Conservation (phyloP, 2,329 filamentous ascomycete genomes). For the Fusarium chaquense region DNA sequence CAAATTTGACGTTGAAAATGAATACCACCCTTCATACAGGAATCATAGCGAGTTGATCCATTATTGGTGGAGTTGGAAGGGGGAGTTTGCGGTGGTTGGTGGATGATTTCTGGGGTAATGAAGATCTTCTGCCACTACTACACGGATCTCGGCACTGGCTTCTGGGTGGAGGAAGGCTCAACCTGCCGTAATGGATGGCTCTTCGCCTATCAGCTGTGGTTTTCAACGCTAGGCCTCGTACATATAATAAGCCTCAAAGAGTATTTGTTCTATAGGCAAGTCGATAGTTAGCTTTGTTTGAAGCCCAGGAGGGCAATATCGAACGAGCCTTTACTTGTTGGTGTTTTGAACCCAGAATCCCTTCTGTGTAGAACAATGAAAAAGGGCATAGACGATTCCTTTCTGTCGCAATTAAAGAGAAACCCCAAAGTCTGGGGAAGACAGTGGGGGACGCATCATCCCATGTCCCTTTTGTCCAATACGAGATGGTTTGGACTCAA, state of each 20-base stretch:
- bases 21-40: conserved; percentile 1
- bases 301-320: rapidly evolving
- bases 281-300: neutral
- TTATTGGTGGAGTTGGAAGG: conserved; percentile 28
- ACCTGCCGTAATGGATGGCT: neutral
- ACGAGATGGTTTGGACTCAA: neutral
- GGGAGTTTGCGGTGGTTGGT: neutral
- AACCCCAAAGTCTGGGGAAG: neutral
- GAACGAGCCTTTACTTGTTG: too few relatives aligned
- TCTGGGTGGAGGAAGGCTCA: too few relatives aligned
- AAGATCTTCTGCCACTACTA: neutral
- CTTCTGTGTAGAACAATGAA: too few relatives aligned
- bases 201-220: too few relatives aligned
- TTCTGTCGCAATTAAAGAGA: rapidly evolving
- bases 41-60: rapidly evolving
- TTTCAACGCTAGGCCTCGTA: rapidly evolving
- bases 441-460: neutral
- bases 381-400: neutral
- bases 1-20: neutral
- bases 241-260: rapidly evolving
- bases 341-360: rapidly evolving
- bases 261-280: neutral
- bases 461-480: neutral
- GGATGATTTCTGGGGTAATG: neutral
- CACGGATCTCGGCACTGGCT: neutral